phyloP scores from a whole-genome alignment of 208 protist species.

The Trypanosomatidae sp. region DNA sequence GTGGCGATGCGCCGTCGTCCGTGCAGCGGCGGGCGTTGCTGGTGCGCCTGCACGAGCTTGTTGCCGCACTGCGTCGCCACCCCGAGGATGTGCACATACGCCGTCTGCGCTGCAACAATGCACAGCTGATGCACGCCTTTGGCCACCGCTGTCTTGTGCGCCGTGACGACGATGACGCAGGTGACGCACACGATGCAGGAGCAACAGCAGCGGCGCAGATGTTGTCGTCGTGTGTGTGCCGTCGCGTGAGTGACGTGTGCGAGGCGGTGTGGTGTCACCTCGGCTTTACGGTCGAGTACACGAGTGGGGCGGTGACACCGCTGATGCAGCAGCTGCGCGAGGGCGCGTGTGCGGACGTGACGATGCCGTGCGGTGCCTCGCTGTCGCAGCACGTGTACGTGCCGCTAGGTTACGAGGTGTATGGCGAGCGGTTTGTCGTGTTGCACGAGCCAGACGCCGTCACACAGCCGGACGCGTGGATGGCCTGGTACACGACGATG shows the following conservation, averaged over 20 bases:
- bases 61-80: constrained; percentile 26
- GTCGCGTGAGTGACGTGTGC: constrained; percentile 3
- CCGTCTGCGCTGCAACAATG: constrained; percentile 59
- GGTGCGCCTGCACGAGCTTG: constrained; percentile 16
- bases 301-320: constrained; percentile 8
- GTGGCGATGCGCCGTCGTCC: too few relatives aligned
- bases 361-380: constrained; percentile 43
- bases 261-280: constrained; percentile 52
- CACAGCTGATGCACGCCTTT: constrained; percentile 44
- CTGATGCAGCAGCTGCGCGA: constrained; percentile 7
- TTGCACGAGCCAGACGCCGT: constrained; percentile 54
- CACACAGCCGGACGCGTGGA: constrained; percentile 47
- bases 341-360: constrained; percentile 5
- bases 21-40: too few relatives aligned
- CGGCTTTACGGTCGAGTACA: constrained; percentile 68
- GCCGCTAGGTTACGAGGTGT: constrained; percentile 58
- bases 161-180: neutral
- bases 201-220: too few relatives aligned
- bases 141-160: constrained; percentile 29
- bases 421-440: constrained; percentile 60
- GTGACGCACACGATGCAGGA: neutral
- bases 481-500: constrained; percentile 57
- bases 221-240: constrained; percentile 10
- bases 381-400: constrained; percentile 26
- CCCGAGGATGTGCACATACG: constrained; percentile 74